phyloP scores from a whole-genome alignment of 257 asterid species.

The Solanum bulbocastanum region DNA sequence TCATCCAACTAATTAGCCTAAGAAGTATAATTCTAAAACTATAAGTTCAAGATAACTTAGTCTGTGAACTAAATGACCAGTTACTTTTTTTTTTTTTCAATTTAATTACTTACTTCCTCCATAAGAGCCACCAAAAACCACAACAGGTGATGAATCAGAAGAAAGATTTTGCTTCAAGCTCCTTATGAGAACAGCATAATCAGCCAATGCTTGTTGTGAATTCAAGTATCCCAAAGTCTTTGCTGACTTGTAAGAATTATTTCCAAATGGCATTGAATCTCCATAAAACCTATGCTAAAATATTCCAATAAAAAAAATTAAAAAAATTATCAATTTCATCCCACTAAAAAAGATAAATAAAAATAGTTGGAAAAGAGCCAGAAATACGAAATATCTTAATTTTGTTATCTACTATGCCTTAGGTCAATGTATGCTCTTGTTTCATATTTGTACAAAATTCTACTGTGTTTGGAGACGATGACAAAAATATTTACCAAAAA shows the following conservation, averaged over 20 bases:
- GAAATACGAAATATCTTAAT: neutral
- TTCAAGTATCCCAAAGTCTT: conserved; percentile 57
- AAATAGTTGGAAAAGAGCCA: neutral
- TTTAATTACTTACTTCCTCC: conserved; percentile 53
- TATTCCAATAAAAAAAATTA: neutral
- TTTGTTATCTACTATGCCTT: neutral
- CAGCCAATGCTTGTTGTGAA: conserved; percentile 78
- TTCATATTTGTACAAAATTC: neutral
- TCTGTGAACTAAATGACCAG: too few relatives aligned
- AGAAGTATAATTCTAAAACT: neutral
- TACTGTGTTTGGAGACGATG: neutral
- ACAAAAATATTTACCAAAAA: neutral
- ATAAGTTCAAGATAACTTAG: too few relatives aligned
- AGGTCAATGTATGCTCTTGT: neutral
- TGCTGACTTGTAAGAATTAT: conserved; percentile 42
- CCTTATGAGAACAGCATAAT: conserved; percentile 50
- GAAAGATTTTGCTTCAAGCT: conserved; percentile 63
- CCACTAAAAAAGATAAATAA: neutral
- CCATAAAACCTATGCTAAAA: conserved; percentile 75
- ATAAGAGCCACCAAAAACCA: conserved; percentile 83
- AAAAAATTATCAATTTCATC: neutral
- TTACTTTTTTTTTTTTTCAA: neutral
- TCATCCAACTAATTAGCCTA: neutral
- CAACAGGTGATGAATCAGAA: conserved; percentile 71
- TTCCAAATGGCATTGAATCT: conserved; percentile 64